Evolutionary conservation across 176 grass and related monocot species (phyloP), one percentile per base, ranked within the genome.

Genomic region (Carex scoparia): DNA sequence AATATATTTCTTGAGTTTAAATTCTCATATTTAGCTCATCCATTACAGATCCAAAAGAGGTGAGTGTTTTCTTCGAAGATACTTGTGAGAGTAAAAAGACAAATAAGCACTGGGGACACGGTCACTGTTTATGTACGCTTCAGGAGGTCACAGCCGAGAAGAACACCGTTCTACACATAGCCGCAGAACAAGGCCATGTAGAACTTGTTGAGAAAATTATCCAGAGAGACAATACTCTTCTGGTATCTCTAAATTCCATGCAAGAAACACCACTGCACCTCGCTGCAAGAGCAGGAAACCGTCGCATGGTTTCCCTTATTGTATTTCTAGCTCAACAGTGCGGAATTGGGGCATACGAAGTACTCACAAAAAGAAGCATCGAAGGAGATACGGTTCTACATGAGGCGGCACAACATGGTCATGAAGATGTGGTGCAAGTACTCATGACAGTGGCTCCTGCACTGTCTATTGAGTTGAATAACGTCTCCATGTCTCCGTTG

Each of bases 191-290:
- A 5, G 84, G 79, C 18, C 84, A 90, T 62, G 0, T 28, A 3
- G 37, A n/a, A 5, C 88, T 92, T 32, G 49, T 86, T 42, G 46
- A 56, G 4, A 55, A 86, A 63, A 69, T 92, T 8, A 49, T 23
- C 58, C 40, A 4, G 7, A 48, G n/a, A 0, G 69, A 88, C 56
- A 0, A 0, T 14, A 5, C 8, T 58, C 86, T 90, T 72, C 53
- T 90, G 13, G 64, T 86, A 2, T 13, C 60, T 2, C 1, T 1
- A 27, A 93, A 81, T 53, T 27, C 65, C 4, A 18, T 58, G 4
- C 38, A 23, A 18, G 91, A 93, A 79, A 91, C 89, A 37, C 91
- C 88, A 5, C 65, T 93, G 7, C 91, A 91, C 55, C 31, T 12
- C 31, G 84, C 87, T 0, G 89, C 87, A 16, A 73, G 88, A 46